Percentiles rank a stretch among this genome's conserved stretches.
Conservation (phyloP, 2,329 filamentous ascomycete species). For the Fusarium praegraminearum region DNA sequence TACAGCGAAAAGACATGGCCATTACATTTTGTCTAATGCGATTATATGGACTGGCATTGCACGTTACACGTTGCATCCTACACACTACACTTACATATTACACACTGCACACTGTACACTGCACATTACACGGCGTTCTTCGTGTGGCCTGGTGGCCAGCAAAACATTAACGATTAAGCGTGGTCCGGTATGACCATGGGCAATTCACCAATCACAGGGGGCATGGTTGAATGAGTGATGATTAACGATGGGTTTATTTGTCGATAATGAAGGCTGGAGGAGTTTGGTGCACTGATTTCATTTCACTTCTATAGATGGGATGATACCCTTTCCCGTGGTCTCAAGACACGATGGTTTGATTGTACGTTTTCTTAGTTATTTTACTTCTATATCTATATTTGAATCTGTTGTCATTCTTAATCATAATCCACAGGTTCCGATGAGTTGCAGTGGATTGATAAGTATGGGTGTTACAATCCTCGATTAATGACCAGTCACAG, state of each 20-base stretch:
- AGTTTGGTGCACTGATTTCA: conserved; percentile 40
- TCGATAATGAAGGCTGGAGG: conserved; percentile 25
- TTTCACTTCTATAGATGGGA: conserved; percentile 54
- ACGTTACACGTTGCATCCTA: neutral
- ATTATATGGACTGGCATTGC: neutral
- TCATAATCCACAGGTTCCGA: conserved; percentile 10
- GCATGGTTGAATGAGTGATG: conserved; percentile 44
- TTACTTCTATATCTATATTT: neutral
- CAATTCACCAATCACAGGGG: conserved; percentile 23
- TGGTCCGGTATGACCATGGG: conserved; percentile 24
- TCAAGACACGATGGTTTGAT: conserved; percentile 33
- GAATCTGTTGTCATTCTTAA: neutral
- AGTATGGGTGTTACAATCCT: conserved; percentile 7
- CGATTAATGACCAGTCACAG: conserved; percentile 52
- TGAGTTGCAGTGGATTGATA: conserved; percentile 4
- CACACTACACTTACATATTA: conserved; percentile 4
- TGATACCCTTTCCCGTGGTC: conserved; percentile 54
- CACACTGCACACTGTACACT: neutral
- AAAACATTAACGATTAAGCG: conserved; percentile 40
- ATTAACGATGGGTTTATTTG: conserved; percentile 44
- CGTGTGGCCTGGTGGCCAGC: conserved; percentile 28
- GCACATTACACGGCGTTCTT: conserved; percentile 44
- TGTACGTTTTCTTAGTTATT: conserved; percentile 15
- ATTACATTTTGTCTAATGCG: conserved; percentile 6
- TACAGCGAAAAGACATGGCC: conserved; percentile 34